Evolutionary conservation across 2,329 filamentous ascomycete species (phyloP), one percentile per base, ranked within the genome.

Genomic region (Apiospora malaysiana): DNA sequence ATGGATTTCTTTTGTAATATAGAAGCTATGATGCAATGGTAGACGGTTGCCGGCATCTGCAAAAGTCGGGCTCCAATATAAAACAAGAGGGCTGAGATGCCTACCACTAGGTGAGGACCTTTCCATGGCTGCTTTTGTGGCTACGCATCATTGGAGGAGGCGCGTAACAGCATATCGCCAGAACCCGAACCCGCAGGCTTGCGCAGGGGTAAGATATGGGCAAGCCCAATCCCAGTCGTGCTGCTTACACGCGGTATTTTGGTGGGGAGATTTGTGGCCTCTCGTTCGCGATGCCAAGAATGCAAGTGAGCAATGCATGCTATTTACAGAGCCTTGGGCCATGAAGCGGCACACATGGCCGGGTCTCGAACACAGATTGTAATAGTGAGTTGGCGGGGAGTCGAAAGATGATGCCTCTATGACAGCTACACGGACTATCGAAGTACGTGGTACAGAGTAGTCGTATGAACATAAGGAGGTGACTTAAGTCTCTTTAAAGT

Each of bases 251-350:
- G 27, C 51, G 51, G 51, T 18, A 59, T 37, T 59, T 56, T 37
- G 32, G 37, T 59, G 51, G 51, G 49, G 49, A 32, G 27, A 59
- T 37, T 59, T 59, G 16, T 59, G 51, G 51, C 27, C 51, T 59
- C 27, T 37, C 25, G 18, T 27, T 16, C 21, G 21, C 51, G 51
- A 59, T 32, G 18, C 16, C 16, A 21, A 59, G 27, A 32, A 32
- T 59, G 51, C 51, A 59, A 32, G 51, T 59, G 21, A 59, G 51
- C 27, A 59, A 37, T 32, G 5, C 18, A n/a, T 21, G 9, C 32
- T n/a, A 27, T 27, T 25, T 27, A 16, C 25, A 45, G 42, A 45
- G 42, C 40, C 9, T n/a, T 25, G n/a, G 25, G 49, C 16, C 27
- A 23, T 25, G n/a, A 23, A 14, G 4, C 42, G 12, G 25, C 25